A percentile compares a stretch with the other conserved stretches of the same genome.
These are phyloP conservation scores for Penicillium palitans DNA, from an alignment of 2,329 filamentous ascomycete genomes.

Conservation along the genomic window DNA sequence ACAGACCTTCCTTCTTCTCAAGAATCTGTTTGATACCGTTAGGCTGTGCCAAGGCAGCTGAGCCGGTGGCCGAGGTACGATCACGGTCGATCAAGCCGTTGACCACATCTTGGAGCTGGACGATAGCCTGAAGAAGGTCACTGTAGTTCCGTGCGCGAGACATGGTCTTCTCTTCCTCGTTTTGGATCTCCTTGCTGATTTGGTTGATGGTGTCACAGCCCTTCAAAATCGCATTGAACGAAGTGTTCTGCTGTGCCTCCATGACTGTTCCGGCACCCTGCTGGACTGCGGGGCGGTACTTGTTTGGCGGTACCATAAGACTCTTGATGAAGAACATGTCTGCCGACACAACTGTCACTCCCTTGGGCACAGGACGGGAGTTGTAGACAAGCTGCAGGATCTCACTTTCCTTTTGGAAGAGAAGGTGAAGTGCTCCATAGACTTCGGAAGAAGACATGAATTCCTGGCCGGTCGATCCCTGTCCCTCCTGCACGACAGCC, in stretches of 20 bases:
- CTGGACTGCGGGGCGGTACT: slow-evolving; percentile 81
- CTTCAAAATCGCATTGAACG: slow-evolving; percentile 82
- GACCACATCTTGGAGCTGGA: slow-evolving; percentile 81
- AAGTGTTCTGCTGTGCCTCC: slow-evolving; percentile 82
- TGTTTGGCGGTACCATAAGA: slow-evolving; percentile 87
- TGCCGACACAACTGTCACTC: slow-evolving; percentile 60
- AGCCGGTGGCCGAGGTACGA: slow-evolving; percentile 77
- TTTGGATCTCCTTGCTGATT: slow-evolving; percentile 69
- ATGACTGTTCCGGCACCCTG: slow-evolving; percentile 79
- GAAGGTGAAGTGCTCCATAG: slow-evolving; percentile 69
- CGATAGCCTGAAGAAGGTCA: slow-evolving; percentile 78
- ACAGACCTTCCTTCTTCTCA: slow-evolving; percentile 98
- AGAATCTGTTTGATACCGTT: slow-evolving; percentile 97
- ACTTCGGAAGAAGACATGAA: slow-evolving; percentile 85
- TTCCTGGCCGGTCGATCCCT: slow-evolving; percentile 57
- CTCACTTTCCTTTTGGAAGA: slow-evolving; percentile 87
- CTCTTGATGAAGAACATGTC: slow-evolving; percentile 95
- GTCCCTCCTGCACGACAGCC: slow-evolving; percentile 35
- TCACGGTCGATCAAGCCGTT: slow-evolving; percentile 92
- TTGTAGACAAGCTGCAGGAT: slow-evolving; percentile 83
- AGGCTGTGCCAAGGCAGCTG: slow-evolving; percentile 74
- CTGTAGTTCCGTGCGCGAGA: slow-evolving; percentile 63
- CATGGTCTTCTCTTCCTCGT: slow-evolving; percentile 47
- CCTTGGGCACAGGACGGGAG: slow-evolving; percentile 65
- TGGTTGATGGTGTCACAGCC: slow-evolving; percentile 71